Evolutionary conservation across 2,329 filamentous ascomycete species (phyloP).

Genomic region (Diaporthe destruens): DNA sequence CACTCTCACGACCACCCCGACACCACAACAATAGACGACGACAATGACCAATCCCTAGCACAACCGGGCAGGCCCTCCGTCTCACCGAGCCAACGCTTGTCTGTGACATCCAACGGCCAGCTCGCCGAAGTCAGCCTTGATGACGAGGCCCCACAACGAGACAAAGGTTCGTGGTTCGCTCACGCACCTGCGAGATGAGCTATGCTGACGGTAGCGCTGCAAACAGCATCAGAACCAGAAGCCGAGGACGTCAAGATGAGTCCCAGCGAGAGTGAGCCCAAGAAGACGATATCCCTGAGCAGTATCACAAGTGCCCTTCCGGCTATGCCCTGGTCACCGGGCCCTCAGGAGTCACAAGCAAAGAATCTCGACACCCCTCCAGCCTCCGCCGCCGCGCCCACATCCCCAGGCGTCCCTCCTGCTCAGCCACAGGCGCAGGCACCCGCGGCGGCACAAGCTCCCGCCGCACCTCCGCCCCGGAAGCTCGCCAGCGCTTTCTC

Average conservation of each 20-base stretch:
- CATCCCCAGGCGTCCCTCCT: constrained; percentile 47
- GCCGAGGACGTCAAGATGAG: constrained; percentile 49
- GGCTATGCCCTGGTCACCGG: constrained; percentile 78
- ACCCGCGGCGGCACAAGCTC: constrained; percentile 50
- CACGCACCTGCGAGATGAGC: constrained; percentile 34
- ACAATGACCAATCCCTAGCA: constrained; percentile 35
- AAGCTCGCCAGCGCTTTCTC: constrained; percentile 91
- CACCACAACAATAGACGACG: constrained; percentile 40
- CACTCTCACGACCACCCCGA: constrained; percentile 46
- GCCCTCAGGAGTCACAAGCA: constrained; percentile 62
- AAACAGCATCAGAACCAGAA: constrained; percentile 36
- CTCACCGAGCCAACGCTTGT: constrained; percentile 57
- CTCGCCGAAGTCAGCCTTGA: constrained; percentile 76
- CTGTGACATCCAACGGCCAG: constrained; percentile 56
- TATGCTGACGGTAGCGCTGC: constrained; percentile 13
- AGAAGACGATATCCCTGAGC: constrained; percentile 72
- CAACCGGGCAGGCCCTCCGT: constrained; percentile 52
- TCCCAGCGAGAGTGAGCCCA: constrained; percentile 59
- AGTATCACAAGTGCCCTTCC: constrained; percentile 81
- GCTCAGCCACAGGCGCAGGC: constrained; percentile 43
- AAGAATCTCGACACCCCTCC: constrained; percentile 54
- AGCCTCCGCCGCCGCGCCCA: constrained; percentile 49
- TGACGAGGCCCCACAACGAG: constrained; percentile 60
- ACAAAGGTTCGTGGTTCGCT: constrained; percentile 43
- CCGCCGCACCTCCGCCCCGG: constrained; percentile 62